phyloP scores from a whole-genome alignment of 148 eudicot species.

The Arctostaphylos glauca region DNA sequence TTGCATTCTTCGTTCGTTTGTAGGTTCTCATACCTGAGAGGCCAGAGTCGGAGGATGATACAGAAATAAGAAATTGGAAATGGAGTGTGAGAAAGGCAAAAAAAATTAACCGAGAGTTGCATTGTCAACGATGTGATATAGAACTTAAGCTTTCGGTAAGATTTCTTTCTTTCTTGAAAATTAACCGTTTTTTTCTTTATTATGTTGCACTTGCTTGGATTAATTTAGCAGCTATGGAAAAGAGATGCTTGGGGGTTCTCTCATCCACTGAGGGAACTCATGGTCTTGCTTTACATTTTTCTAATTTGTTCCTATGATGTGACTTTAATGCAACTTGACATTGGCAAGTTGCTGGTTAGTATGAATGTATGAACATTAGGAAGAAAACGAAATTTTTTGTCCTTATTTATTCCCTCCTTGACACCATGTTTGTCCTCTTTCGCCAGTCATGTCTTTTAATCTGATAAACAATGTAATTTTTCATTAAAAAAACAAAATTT shows the following conservation, averaged over 20 bases:
- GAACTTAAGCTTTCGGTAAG: constrained; percentile 86
- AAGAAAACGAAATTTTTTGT: background rate
- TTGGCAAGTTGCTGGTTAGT: background rate
- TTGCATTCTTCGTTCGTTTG: constrained; percentile 20
- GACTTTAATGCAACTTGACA: background rate
- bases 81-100: constrained; percentile 66
- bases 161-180: constrained; percentile 10
- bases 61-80: constrained; percentile 67
- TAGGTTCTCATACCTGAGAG: constrained; percentile 76
- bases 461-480: background rate
- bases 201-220: background rate
- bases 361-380: background rate
- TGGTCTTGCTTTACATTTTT: background rate
- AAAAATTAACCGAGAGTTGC: constrained; percentile 75
- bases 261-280: background rate
- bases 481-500: background rate
- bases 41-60: constrained; percentile 50
- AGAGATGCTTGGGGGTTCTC: background rate
- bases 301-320: background rate
- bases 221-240: background rate
- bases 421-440: background rate
- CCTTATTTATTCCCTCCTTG: background rate
- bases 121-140: constrained; percentile 77
- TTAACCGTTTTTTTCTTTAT: background rate
- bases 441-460: background rate